phyloP scores from a whole-genome alignment of 441 rosid species.

The Pelargonium myrrhifolium region DNA sequence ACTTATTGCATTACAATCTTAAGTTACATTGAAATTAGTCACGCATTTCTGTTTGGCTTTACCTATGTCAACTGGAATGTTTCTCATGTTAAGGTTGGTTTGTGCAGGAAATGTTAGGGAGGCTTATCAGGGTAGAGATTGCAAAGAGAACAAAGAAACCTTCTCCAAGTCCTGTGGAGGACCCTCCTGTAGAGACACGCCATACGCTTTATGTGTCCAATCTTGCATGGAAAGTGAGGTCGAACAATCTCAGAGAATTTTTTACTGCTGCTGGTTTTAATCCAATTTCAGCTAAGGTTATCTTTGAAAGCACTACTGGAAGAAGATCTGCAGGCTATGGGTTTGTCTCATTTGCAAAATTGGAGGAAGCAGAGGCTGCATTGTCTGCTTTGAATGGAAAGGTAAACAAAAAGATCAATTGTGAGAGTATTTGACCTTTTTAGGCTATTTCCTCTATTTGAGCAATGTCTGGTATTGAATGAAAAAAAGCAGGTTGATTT shows the following conservation, averaged over 20 bases:
- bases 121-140: conserved; percentile 60
- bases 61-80: not conserved
- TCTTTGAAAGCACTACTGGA: conserved; percentile 52
- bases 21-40: not conserved
- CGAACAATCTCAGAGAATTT: conserved; percentile 61
- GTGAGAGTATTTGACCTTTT: not conserved
- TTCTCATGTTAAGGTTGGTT: not conserved
- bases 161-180: conserved; percentile 18
- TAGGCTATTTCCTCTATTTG: not conserved
- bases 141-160: conserved; percentile 62
- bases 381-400: conserved; percentile 59
- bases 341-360: conserved; percentile 71
- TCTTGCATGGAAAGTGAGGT: conserved; percentile 85
- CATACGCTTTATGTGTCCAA: conserved; percentile 71
- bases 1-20: not conserved
- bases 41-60: not conserved
- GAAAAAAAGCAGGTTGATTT: no score
- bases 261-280: conserved; percentile 41
- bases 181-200: conserved; percentile 38
- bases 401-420: conserved; percentile 36
- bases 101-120: conserved; percentile 64
- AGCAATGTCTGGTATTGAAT: no score
- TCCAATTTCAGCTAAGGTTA: conserved; percentile 56
- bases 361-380: conserved; percentile 76
- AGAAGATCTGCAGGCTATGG: conserved; percentile 69